Base-by-base conservation (phyloP, 805 yeast genomes). In the Metschnikowia shivogae region DNA sequence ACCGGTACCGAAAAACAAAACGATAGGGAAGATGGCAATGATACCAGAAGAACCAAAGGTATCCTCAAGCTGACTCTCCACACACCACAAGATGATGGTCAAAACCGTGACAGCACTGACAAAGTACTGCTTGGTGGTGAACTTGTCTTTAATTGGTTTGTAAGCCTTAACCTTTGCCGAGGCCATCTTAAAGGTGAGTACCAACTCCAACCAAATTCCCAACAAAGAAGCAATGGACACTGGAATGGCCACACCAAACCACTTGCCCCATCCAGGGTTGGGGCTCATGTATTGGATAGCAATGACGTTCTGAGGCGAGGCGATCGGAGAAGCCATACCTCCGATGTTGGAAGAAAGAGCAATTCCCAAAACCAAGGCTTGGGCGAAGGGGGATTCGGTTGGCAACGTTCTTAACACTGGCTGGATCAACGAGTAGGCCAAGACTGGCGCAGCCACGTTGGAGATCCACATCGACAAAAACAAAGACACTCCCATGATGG, bases 241-340 rank as follows among this genome's bases (percentile, higher is more conserved):
- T 0, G 99, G 99, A 14, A 90, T 65, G 0, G 96, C 80, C 37
- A 92, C 79, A 6, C 83, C 80, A 63, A 92, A 93, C 99, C 99
- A 92, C 61, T 88, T 86, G 9, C 84, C 82, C 99, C 99, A 92
- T 7, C 80, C 77, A 12, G 84, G 84, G 39, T 84, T 80, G 45
- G 77, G 82, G 45, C 73, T 74, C 98, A 92, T 92, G 54, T 84
- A 72, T 45, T 88, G 90, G 41, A 92, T 74, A 1, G 97, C 96
- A 56, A 92, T 82, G 50, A 92, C 87, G 63, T 92, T 92, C 61
- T 92, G 99, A 1, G 99, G 99, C 3, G 97, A 88, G 1, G 97
- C 90, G 59, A 92, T 92, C 6, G 99, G 99, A 4, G 96, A 88
- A 0, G 96, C 85, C 95, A 90, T 92, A 53, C 99, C 99, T 19